phyloP scores from a whole-genome alignment of 2,329 filamentous ascomycete species.

The Conoideocrella luteorostrata region DNA sequence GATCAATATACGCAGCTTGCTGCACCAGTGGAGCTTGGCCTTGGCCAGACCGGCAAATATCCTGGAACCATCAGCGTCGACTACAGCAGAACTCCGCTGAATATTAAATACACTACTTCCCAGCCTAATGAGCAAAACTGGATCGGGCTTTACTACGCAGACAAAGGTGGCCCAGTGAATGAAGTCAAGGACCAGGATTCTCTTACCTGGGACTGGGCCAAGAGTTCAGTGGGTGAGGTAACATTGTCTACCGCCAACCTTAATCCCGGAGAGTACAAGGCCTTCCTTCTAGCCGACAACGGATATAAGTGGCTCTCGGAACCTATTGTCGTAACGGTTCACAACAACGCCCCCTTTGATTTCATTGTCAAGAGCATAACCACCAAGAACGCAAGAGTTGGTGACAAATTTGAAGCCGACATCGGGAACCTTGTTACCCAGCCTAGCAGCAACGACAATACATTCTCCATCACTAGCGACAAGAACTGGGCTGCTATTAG shows the following conservation, averaged over 20 bases:
- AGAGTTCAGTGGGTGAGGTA: conserved; percentile 17
- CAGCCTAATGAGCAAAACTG: conserved; percentile 24
- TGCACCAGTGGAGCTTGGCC: conserved; percentile 19
- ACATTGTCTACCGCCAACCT: conserved; percentile 15
- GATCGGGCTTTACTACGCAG: conserved; percentile 27
- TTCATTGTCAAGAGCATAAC: conserved; percentile 22
- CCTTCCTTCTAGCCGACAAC: conserved; percentile 25
- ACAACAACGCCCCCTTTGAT: neutral
- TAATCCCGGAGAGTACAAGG: conserved; percentile 23
- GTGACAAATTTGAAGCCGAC: conserved; percentile 22
- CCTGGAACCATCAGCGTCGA: neutral
- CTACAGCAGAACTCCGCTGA: conserved; percentile 13
- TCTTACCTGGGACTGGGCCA: conserved; percentile 26
- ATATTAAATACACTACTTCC: conserved; percentile 25
- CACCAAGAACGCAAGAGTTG: conserved; percentile 25
- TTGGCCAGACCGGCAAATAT: neutral
- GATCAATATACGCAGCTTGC: conserved; percentile 28
- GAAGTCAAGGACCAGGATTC: conserved; percentile 18
- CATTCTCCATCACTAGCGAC: conserved; percentile 19
- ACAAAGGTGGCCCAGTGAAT: conserved; percentile 24
- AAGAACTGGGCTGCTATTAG: conserved; percentile 24
- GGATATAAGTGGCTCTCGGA: conserved; percentile 28
- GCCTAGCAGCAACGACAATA: conserved; percentile 11
- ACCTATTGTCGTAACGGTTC: conserved; percentile 18
- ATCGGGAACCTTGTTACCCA: conserved; percentile 24